Evolutionary conservation across 371 early-diverging fungal genomes (phyloP).

Genomic region (Mortierella sp.): DNA sequence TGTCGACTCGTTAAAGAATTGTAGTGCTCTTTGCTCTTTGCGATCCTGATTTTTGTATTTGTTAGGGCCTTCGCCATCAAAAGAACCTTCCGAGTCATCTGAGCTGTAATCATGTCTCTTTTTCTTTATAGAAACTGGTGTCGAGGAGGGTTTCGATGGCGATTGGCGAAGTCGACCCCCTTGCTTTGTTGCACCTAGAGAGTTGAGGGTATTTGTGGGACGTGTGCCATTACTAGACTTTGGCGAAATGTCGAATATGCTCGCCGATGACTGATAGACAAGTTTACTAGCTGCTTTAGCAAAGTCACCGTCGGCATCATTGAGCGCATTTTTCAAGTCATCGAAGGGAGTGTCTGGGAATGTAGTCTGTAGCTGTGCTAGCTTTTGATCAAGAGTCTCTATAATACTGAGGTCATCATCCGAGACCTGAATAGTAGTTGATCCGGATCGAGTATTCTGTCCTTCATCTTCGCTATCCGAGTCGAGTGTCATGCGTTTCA

Average conservation of each 20-base stretch:
- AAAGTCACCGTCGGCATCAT: slow-evolving; percentile 25
- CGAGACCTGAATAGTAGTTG: slow-evolving; percentile 14
- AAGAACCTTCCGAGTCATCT: slow-evolving; percentile 26
- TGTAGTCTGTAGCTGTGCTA: slow-evolving; percentile 34
- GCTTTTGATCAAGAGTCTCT: slow-evolving; percentile 19
- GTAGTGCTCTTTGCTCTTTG: slow-evolving; percentile 63
- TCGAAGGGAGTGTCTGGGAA: slow-evolving; percentile 23
- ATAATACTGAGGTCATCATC: slow-evolving; percentile 25
- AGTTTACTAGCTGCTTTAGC: slow-evolving; percentile 23
- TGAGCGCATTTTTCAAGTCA: slow-evolving; percentile 14
- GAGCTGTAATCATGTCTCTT: slow-evolving; percentile 4
- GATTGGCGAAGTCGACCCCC: not conserved
- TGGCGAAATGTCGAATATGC: slow-evolving; percentile 11
- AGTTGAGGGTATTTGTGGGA: not conserved
- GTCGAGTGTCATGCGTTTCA: slow-evolving; percentile 22
- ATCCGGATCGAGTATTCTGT: slow-evolving; percentile 14
- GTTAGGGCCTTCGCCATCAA: slow-evolving; percentile 14
- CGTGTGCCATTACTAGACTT: not conserved
- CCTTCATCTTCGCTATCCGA: slow-evolving; percentile 45
- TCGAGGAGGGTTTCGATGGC: not conserved
- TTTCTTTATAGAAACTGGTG: not conserved
- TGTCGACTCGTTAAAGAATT: slow-evolving; percentile 76
- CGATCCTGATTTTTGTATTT: slow-evolving; percentile 38
- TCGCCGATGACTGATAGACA: not conserved
- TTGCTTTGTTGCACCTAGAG: not conserved